Evolutionary conservation across 2,329 filamentous ascomycete genomes (phyloP), one percentile per base, ranked within the genome.

Genomic region (Fonsecaea pedrosoi): DNA sequence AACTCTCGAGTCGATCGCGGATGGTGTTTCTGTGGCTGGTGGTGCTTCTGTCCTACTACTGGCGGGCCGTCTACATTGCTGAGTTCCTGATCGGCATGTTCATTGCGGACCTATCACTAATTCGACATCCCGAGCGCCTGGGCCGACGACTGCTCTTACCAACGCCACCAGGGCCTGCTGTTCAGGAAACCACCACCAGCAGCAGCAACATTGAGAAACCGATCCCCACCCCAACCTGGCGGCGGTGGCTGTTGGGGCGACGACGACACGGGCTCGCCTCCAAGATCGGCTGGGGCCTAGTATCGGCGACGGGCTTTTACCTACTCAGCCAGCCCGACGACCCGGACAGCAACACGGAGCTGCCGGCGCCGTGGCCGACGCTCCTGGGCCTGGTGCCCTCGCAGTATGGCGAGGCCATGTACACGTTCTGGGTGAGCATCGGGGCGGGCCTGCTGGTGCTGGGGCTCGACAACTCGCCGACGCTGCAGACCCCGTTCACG

Each of bases 391-490:
- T 78, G 32, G 80, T 68, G 6, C 65, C 78, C 0, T 78, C 79
- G 0, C 73, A 74, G 63, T 79, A 77, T 25, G 82, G 80, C 60
- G 76, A 75, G 2, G 79, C 79, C 53, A 77, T 76, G 12, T 79
- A 80, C 64, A 78, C 79, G 0, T 82, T 81, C 69, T 78, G 78
- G 12, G 78, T 81, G 48, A 77, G 78, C 4, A 70, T 82, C 53
- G 79, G 79, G 30, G 77, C 80, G 4, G 70, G 78, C 32, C 66
- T 81, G 42, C 76, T 82, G 42, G 77, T 82, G 53, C 76, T 75
- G 60, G 77, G 77, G 60, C 79, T 82, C 67, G 80, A 80, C 65
- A 77, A 77, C 60, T 80, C 76, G 34, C 76, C 75, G 9, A n/a
- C 25, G 4, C 75, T 82, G 42, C 80, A 82, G 65, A 75, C 73